Percentiles rank a stretch among this genome's conserved stretches.
phyloP scores from a whole-genome alignment of 2,329 filamentous ascomycete species.

The Thielaviopsis ethacetica region DNA sequence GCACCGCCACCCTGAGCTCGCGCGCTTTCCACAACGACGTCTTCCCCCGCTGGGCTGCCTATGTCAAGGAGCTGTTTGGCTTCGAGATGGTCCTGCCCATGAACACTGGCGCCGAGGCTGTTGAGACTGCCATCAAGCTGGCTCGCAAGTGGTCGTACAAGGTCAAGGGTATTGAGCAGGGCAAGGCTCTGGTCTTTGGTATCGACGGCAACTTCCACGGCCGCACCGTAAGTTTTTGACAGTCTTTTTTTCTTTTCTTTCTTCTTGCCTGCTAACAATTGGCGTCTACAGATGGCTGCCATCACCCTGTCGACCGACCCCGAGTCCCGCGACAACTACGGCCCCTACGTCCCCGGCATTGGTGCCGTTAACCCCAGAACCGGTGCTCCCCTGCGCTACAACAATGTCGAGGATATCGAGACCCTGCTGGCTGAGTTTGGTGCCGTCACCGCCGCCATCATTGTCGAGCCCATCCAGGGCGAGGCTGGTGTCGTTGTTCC shows the following conservation, averaged over 20 bases:
- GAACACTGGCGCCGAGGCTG: constrained; percentile 94
- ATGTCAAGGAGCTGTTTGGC: constrained; percentile 73
- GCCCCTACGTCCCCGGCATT: constrained; percentile 82
- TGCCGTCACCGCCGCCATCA: constrained; percentile 74
- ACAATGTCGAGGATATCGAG: constrained; percentile 67
- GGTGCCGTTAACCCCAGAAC: constrained; percentile 63
- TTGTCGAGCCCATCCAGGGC: constrained; percentile 93
- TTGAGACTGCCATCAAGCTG: constrained; percentile 92
- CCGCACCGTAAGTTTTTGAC: constrained; percentile 51
- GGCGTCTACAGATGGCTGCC: constrained; percentile 55
- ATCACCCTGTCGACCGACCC: constrained; percentile 92
- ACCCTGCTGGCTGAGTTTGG: constrained; percentile 66
- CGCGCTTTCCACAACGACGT: constrained; percentile 97
- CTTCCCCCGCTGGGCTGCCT: constrained; percentile 88
- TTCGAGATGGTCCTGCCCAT: constrained; percentile 98
- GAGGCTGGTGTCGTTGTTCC: constrained; percentile 95
- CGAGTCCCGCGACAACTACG: constrained; percentile 92
- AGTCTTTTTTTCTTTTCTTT: neutral
- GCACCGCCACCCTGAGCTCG: constrained; percentile 77
- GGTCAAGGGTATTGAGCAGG: constrained; percentile 73
- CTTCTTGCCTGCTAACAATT: constrained; percentile 1
- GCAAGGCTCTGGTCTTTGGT: constrained; percentile 70
- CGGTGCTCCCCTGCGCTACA: constrained; percentile 63
- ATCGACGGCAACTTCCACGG: constrained; percentile 93
- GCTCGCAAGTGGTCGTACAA: constrained; percentile 98